Evolutionary conservation across 2,329 filamentous ascomycete genomes (phyloP), one percentile per base, ranked within the genome.

Genomic region (Ilyonectria robusta): DNA sequence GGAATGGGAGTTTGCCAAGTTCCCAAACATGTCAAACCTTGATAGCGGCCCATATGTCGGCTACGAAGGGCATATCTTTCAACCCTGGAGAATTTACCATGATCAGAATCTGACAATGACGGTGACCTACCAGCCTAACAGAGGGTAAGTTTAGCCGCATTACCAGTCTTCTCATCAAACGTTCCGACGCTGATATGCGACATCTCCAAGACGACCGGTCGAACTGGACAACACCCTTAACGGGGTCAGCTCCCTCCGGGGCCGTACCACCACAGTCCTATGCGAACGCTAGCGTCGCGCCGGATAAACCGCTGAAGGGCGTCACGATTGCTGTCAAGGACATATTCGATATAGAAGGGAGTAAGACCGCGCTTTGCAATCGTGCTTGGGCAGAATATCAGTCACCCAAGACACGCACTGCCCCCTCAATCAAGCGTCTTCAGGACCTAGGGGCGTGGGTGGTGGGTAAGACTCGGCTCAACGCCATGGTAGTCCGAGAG

Each of bases 241-340:
- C 37, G 31, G 40, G 23, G 15, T 9, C 8, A 61, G 31, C 35
- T n/a, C 48, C 29, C 29, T 51, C 8, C 33, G 64, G 23, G 17
- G 54, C 44, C 19, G 64, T 66, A 19, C 64, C 64, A 13, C 57
- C 64, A 9, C 64, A 59, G 13, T 66, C 58, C 46, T 66, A 66
- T 26, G 58, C 33, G n/a, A 58, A 33, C 21, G 42, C 64, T 13
- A 40, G 42, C 17, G 44, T 48, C 7, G 31, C 55, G 46, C 53
- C 40, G 19, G n/a, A 44, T 19, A 44, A 48, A 9, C 59, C 64
- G 2, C 59, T 66, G 29, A 44, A 35, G 37, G 29, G 68, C 48
- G 59, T 69, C n/a, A 62, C 67, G 50, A 57, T 70, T 44, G 58
- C 51, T 19, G 66, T 72, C 37, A 70, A 70, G 48, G 70, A 70